These are phyloP conservation scores for Rhexocercosporidium sp. DNA, from an alignment of 2,329 filamentous ascomycete species.

Conservation along the genomic window DNA sequence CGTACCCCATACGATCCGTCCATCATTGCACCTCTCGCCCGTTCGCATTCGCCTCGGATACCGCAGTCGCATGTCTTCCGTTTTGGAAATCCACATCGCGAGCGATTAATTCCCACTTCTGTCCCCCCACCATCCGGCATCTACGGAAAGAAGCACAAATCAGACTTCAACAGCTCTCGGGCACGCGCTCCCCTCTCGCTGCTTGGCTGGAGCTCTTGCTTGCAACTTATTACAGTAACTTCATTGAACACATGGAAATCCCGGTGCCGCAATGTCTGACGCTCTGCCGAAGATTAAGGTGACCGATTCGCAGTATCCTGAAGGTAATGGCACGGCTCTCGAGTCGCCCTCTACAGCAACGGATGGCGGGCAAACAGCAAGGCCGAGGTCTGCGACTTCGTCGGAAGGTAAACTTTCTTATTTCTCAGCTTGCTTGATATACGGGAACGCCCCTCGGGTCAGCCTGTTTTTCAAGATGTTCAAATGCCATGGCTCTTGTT, in stretches of 20 bases:
- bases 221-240: conserved; percentile 5
- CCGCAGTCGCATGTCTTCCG: background rate
- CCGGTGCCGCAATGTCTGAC: conserved; percentile 37
- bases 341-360: conserved; percentile 38
- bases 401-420: conserved; percentile 39
- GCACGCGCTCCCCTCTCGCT: conserved; percentile 21
- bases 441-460: background rate
- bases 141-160: conserved; percentile 11
- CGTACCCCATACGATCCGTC: background rate
- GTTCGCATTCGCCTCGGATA: background rate
- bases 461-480: conserved; percentile 19
- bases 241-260: conserved; percentile 36
- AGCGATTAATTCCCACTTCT: background rate
- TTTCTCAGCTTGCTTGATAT: conserved; percentile 12
- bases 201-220: conserved; percentile 14
- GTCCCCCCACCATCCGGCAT: conserved; percentile 11
- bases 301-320: conserved; percentile 35
- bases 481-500: conserved; percentile 30
- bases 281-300: conserved; percentile 41
- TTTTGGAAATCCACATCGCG: background rate
- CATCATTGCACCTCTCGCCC: background rate
- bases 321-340: conserved; percentile 27
- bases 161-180: conserved; percentile 26
- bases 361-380: conserved; percentile 35
- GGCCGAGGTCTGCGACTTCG: conserved; percentile 38